A percentile compares a stretch with the other conserved stretches of the same genome.
phyloP scores from a whole-genome alignment of 75 land plant species.

The Pinus albicaulis region DNA sequence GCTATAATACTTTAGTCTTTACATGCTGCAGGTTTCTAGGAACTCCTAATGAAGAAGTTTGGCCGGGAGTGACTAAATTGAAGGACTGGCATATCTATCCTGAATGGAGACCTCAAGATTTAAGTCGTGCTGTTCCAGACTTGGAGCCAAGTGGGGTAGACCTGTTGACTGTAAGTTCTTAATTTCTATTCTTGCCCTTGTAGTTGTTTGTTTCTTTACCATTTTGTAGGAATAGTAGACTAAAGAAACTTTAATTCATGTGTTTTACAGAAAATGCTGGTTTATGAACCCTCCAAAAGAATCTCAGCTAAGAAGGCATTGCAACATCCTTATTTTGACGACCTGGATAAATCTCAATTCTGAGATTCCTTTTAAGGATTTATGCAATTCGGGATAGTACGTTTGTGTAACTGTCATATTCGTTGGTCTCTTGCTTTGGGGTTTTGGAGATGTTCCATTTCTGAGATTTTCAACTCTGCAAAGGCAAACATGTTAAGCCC shows the following conservation, averaged over 20 bases:
- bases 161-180: slow-evolving; percentile 53
- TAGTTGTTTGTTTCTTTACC: no score
- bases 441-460: no score
- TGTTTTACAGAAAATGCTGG: slow-evolving; percentile 77
- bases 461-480: no score
- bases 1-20: no score
- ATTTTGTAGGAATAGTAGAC: neutral
- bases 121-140: slow-evolving; percentile 59
- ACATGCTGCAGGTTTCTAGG: slow-evolving; percentile 62
- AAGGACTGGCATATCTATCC: slow-evolving; percentile 93
- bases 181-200: neutral
- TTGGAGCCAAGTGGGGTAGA: slow-evolving; percentile 62
- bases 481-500: no score
- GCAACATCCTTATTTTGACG: slow-evolving; percentile 90
- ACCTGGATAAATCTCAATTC: slow-evolving; percentile 62
- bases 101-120: slow-evolving; percentile 62
- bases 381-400: neutral
- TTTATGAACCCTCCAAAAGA: slow-evolving; percentile 73
- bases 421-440: no score
- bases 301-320: slow-evolving; percentile 91
- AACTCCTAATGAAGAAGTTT: slow-evolving; percentile 89
- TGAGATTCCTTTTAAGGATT: slow-evolving; percentile 16
- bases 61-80: slow-evolving; percentile 91
- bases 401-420: no score
- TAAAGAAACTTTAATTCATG: neutral